Conservation (phyloP, 2,329 filamentous ascomycete genomes). For the Verticillium alfalfae region DNA sequence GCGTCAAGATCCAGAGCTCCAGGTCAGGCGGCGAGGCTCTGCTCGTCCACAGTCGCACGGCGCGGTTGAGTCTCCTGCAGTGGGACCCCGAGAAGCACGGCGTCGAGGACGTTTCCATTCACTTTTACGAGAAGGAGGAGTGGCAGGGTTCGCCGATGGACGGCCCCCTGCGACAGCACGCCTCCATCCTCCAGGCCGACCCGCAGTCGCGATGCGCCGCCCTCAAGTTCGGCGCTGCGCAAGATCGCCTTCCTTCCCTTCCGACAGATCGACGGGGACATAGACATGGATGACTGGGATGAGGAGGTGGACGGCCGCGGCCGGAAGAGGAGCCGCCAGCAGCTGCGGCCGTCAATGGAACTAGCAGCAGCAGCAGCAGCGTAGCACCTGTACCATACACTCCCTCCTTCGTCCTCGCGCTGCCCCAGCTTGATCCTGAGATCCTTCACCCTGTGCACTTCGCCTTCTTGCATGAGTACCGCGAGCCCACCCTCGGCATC, state of each 20-base stretch:
- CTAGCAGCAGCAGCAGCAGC: conserved; percentile 19
- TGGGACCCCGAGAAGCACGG: conserved; percentile 81
- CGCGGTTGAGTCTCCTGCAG: conserved; percentile 87
- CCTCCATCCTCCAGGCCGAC: conserved; percentile 81
- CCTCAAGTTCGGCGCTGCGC: conserved; percentile 81
- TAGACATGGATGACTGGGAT: conserved; percentile 89
- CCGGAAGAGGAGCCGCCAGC: conserved; percentile 38
- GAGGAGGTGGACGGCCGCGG: conserved; percentile 67
- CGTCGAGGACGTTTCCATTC: conserved; percentile 86
- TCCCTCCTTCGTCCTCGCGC: conserved; percentile 86
- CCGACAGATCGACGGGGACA: conserved; percentile 76
- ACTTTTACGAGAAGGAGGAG: conserved; percentile 97
- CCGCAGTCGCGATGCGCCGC: conserved; percentile 90
- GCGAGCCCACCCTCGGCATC: conserved; percentile 95
- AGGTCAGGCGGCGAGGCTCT: conserved; percentile 80
- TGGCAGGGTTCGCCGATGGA: conserved; percentile 78
- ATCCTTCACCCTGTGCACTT: conserved; percentile 87
- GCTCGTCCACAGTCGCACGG: conserved; percentile 79
- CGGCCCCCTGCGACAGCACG: conserved; percentile 65
- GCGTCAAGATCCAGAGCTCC: conserved; percentile 66
- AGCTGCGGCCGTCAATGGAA: conserved; percentile 24
- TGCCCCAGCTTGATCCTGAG: conserved; percentile 81
- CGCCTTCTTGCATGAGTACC: conserved; percentile 91
- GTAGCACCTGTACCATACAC: conserved; percentile 65
- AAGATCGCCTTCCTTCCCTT: conserved; percentile 94